phyloP scores from a whole-genome alignment of 2,329 filamentous ascomycete genomes.

The Fusarium nodosum region DNA sequence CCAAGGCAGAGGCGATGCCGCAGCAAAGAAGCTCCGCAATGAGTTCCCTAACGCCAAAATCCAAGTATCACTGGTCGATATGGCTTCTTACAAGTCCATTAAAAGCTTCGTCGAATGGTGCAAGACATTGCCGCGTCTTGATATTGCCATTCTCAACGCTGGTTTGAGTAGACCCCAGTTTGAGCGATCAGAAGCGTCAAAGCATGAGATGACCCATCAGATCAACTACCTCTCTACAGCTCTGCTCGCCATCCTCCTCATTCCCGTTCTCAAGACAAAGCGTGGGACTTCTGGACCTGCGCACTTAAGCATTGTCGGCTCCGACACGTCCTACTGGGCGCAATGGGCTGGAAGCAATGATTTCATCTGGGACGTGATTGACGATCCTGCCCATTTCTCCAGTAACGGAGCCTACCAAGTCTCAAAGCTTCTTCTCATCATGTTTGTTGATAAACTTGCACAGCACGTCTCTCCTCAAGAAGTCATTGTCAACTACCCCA shows the following conservation, averaged over 20 bases:
- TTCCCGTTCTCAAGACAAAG: conserved; percentile 53
- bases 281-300: conserved; percentile 33
- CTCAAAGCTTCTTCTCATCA: conserved; percentile 54
- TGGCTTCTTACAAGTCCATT: conserved; percentile 62
- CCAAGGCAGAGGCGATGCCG: conserved; percentile 58
- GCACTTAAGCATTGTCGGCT: conserved; percentile 51
- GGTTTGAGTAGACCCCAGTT: conserved; percentile 52
- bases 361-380: conserved; percentile 38
- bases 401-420: conserved; percentile 30
- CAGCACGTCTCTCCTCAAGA: conserved; percentile 56
- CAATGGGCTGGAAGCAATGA: conserved; percentile 41
- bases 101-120: conserved; percentile 56
- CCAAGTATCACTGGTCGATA: conserved; percentile 64
- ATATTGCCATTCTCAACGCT: conserved; percentile 63
- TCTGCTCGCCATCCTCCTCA: conserved; percentile 52
- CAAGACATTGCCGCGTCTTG: conserved; percentile 55
- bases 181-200: conserved; percentile 48
- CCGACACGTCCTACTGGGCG: conserved; percentile 52
- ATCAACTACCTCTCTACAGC: conserved; percentile 57
- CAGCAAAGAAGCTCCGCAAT: conserved; percentile 43
- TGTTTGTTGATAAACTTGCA: conserved; percentile 56
- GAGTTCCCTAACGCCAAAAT: conserved; percentile 55
- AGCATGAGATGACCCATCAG: conserved; percentile 60
- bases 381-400: conserved; percentile 41
- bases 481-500: conserved; percentile 62